Evolutionary conservation across 441 rosid genomes (phyloP).

Genomic region (Populus hybrid): DNA sequence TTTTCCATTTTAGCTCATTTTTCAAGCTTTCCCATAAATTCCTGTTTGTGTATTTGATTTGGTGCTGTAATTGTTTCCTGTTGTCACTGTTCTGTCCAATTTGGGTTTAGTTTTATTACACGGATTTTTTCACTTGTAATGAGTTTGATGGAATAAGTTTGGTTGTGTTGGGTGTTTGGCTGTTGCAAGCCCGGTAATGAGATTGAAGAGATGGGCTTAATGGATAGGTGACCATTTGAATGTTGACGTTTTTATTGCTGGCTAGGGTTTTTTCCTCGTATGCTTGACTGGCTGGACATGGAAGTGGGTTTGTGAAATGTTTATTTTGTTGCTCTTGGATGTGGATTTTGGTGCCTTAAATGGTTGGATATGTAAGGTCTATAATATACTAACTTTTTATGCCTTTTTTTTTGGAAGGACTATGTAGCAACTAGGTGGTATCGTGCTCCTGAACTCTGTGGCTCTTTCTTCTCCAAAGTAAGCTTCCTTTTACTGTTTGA

Average conservation of each 20-base stretch:
- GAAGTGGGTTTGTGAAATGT: neutral
- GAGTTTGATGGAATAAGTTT: neutral
- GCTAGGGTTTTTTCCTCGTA: neutral
- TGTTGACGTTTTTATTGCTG: neutral
- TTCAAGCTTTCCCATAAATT: too few species aligned
- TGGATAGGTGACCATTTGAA: neutral
- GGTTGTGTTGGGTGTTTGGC: neutral
- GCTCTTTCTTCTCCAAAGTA: slow-evolving; percentile 98
- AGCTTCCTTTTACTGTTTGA: slow-evolving; percentile 27
- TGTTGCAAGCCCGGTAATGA: neutral
- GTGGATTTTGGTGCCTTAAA: neutral
- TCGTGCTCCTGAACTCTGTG: slow-evolving; percentile 99
- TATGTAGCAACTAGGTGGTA: slow-evolving; percentile 99
- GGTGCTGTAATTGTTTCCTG: too few species aligned
- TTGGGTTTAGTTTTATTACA: too few species aligned
- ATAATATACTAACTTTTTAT: slow-evolving; percentile 14
- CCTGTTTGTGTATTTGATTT: too few species aligned
- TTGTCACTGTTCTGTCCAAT: too few species aligned
- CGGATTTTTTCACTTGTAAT: too few species aligned
- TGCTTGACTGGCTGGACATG: neutral
- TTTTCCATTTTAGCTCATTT: too few species aligned
- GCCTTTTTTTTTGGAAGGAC: slow-evolving; percentile 48
- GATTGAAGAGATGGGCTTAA: neutral
- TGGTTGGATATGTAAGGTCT: neutral
- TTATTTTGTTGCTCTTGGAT: neutral